Evolutionary conservation across 768 basidiomycete species (phyloP).

Genomic region (Lactarius indigo): DNA sequence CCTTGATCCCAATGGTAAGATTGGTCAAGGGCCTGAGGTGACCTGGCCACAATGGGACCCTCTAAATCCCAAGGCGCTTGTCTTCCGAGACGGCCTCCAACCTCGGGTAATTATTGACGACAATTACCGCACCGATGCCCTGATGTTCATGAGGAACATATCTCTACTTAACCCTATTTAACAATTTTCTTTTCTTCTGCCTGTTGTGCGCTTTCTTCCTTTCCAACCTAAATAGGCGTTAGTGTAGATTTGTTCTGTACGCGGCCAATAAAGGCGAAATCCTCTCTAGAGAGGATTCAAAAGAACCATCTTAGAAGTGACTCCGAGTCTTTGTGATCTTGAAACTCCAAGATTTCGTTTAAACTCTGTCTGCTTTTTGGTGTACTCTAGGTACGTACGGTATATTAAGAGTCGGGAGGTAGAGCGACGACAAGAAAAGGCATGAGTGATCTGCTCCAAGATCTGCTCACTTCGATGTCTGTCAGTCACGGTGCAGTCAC

Average conservation of each 20-base stretch:
- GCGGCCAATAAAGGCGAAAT: neutral
- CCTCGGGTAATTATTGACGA: constrained; percentile 14
- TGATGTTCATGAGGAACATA: constrained; percentile 16
- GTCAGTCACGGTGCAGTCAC: too few species aligned
- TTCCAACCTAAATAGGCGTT: neutral
- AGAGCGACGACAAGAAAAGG: too few species aligned
- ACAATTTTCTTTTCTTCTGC: neutral
- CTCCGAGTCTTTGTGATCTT: too few species aligned
- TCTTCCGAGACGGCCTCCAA: constrained; percentile 13
- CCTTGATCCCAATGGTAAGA: constrained; percentile 22
- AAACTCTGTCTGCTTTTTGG: too few species aligned
- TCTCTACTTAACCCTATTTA: constrained; percentile 21
- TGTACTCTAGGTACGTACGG: too few species aligned
- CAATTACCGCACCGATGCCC: constrained; percentile 13
- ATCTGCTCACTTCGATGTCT: too few species aligned
- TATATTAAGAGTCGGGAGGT: too few species aligned
- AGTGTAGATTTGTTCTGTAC: neutral
- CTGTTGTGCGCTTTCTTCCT: neutral
- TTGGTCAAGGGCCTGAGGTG: neutral
- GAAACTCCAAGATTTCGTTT: too few species aligned
- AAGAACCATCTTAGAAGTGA: too few species aligned
- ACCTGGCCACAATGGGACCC: constrained; percentile 22
- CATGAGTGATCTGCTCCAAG: too few species aligned
- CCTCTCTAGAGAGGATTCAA: neutral
- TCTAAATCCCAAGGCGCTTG: constrained; percentile 12